Conservation (phyloP, 2,329 filamentous ascomycete species). For the Colletotrichum plurivorum region DNA sequence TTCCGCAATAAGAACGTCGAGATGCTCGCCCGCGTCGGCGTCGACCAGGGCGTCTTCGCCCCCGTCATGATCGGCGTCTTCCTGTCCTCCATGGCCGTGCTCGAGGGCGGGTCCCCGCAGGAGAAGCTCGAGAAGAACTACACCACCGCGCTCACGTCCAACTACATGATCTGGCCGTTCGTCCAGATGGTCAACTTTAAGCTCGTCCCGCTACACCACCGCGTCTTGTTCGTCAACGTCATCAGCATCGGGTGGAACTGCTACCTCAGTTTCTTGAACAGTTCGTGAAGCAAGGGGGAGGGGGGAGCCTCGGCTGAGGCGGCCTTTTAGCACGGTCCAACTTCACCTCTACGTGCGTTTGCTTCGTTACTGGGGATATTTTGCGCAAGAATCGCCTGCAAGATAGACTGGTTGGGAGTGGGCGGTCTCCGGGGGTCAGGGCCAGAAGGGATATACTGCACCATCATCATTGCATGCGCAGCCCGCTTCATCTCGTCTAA, state of each 20-base stretch:
- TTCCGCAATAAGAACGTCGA: slow-evolving; percentile 77
- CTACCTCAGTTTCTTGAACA: slow-evolving; percentile 75
- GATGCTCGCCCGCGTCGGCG: slow-evolving; percentile 83
- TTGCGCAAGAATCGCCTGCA: slow-evolving; percentile 1
- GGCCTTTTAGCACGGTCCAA: neutral
- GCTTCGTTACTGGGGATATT: neutral
- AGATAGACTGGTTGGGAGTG: slow-evolving; percentile 19
- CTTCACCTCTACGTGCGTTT: neutral
- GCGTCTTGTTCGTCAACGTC: slow-evolving; percentile 89
- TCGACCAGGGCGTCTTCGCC: slow-evolving; percentile 87
- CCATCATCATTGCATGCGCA: neutral
- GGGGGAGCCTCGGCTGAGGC: neutral
- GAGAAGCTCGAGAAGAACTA: slow-evolving; percentile 83
- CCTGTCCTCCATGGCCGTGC: slow-evolving; percentile 85
- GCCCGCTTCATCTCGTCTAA: neutral
- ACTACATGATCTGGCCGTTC: slow-evolving; percentile 89
- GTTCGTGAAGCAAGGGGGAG: slow-evolving; percentile 49
- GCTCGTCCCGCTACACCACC: slow-evolving; percentile 85
- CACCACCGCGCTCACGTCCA: slow-evolving; percentile 79
- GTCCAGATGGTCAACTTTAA: slow-evolving; percentile 92
- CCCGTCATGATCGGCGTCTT: slow-evolving; percentile 87
- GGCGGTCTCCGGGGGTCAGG: slow-evolving; percentile 7
- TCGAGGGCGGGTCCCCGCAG: slow-evolving; percentile 74
- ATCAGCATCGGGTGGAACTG: slow-evolving; percentile 79
- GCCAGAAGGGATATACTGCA: slow-evolving; percentile 6